Evolutionary conservation across 108 stramenopile species (phyloP), one percentile per base, ranked within the genome.

Genomic region (Conticribra weissflogii): DNA sequence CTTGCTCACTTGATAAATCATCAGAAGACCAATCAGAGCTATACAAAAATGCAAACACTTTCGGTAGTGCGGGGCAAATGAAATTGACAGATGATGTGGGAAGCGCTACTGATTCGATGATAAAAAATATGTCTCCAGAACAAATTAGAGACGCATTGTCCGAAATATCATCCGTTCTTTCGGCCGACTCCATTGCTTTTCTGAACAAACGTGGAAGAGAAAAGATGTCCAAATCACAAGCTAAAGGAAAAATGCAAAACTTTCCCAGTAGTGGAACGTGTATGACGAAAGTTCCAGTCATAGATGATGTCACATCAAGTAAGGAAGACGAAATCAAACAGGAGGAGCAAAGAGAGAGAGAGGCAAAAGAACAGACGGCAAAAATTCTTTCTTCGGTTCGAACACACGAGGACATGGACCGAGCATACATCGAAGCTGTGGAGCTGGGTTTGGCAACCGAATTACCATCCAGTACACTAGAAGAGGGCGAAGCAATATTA

Each of bases 381-480:
- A 55, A 76, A 33, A 46, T 92, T 14, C 62, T 92, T 23, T 73
- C 93, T 18, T 83, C 85, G 16, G 75, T 92, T 36, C 66, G 64
- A 17, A 94, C 88, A 7, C 72, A 86, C 51, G 84, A 94, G 23
- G 90, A 94, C 63, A 71, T 94, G 81, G 93, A 94, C 79, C 71
- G 72, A 2, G 82, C 77, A 22, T 91, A 87, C 59, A 62, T 63
- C 19, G 68, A 64, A 14, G 86, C 86, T 28, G 71, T 78, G 49
- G n/a, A 61, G 25, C 30, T 77, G 19, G 83, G 79, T 14, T 47
- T 76, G 23, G 75, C 72, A 41, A 49, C 64, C 44, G 51, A 51
- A 59, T 62, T 81, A 23, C 72, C 71, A 19, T 28, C 61, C 14
- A 81, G 79, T 22, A 51, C 63, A 27, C 22, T 71, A 29, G 44